Conservation (phyloP, 805 yeast species). For the Candida ulmi region DNA sequence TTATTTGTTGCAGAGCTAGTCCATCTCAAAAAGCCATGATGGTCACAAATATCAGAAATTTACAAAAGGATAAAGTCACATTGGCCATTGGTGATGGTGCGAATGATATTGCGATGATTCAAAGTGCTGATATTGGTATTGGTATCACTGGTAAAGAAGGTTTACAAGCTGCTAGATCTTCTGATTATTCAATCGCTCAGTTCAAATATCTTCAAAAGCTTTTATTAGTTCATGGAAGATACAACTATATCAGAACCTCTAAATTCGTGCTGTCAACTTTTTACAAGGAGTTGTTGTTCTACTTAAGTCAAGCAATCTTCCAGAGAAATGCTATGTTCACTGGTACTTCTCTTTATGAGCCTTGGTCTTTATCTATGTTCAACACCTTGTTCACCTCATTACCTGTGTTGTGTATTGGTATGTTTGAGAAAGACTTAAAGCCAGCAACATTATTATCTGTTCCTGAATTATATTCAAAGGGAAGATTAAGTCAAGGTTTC, state of each 20-base stretch:
- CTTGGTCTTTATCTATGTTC: constrained; percentile 96
- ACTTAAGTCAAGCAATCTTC: constrained; percentile 80
- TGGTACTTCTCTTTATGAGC: constrained; percentile 89
- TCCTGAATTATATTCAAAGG: constrained; percentile 82
- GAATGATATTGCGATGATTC: constrained; percentile 98
- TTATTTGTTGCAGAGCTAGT: constrained; percentile 91
- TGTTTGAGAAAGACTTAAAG: constrained; percentile 85
- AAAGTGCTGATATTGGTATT: constrained; percentile 95
- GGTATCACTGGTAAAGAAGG: constrained; percentile 98
- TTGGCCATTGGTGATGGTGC: constrained; percentile 99
- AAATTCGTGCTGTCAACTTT: constrained; percentile 91
- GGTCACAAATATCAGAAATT: constrained; percentile 75
- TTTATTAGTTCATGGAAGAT: constrained; percentile 89
- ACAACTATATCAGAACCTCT: constrained; percentile 87
- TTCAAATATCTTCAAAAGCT: constrained; percentile 80
- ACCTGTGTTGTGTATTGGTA: constrained; percentile 90
- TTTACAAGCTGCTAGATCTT: constrained; percentile 89
- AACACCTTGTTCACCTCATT: constrained; percentile 92
- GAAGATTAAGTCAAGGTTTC: constrained; percentile 70
- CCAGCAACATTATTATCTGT: constrained; percentile 87
- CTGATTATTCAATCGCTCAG: constrained; percentile 94
- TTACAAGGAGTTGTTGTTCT: constrained; percentile 88
- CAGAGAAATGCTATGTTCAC: constrained; percentile 86
- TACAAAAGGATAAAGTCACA: constrained; percentile 67
- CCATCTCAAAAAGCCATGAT: constrained; percentile 94